Evolutionary conservation across 164 flowering plant species (phyloP), one percentile per base, ranked within the genome.

Genomic region (Vitis rotundifolia): DNA sequence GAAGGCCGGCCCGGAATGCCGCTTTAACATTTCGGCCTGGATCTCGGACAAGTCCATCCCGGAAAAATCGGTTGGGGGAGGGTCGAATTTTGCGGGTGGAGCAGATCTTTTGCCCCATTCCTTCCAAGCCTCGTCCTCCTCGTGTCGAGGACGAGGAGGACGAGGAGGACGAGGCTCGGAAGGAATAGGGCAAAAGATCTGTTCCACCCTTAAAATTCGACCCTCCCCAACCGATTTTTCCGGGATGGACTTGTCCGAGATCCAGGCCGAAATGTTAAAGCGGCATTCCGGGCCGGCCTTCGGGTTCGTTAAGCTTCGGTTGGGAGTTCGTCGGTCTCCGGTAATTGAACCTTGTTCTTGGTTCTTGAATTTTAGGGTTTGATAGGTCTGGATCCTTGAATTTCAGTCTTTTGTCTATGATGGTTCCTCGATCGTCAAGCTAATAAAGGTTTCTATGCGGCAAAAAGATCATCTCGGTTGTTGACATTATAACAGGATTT

Each of bases 121-220:
- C 63, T 79, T 91, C 99, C 98, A 95, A 2, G 73, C 86, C 2
- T 95, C 99, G 76, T 93, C 99, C 73, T 95, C 98, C 61, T 93
- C 99, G 52, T 91, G 78, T 94, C 22, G 94, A 92, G 77, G 99
- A 91, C 83, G 90, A 92, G 48, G 97, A 92, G 77, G 93, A 91
- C 52, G 99, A 93, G 61, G 98, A 95, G 73, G 99, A 93, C 76
- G 99, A 95, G 2, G 86, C 73, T 2, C 93, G 98, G 99, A 91
- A 79, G 63, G 77, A 87, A 75, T 93, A 97, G 98, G 99, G 97
- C 57, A 78, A 81, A 77, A 88, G 72, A 67, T 68, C 79, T 8
- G 57, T 56, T 11, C 66, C 77, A n/a, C 61, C 74, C 5, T 65
- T 26, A 16, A 75, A 80, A 11, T 81, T 80, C 73, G 91, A 86